phyloP scores from a whole-genome alignment of 1,139 yeast species.

The Yamadazyma triangularis region DNA sequence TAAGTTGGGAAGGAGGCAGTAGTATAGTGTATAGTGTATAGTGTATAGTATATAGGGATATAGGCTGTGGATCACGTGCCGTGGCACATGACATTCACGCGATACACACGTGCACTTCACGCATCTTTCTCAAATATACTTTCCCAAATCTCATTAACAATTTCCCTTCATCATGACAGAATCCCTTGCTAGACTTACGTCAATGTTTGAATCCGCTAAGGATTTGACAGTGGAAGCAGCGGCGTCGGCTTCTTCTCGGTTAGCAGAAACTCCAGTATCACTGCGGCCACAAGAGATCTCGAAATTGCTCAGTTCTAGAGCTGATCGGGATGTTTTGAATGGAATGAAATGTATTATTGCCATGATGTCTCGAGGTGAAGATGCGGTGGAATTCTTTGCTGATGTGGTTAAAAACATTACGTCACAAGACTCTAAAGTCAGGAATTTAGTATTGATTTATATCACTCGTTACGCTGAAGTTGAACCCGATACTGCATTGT shows the following conservation, averaged over 20 bases:
- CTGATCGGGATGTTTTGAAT: slow-evolving; percentile 64
- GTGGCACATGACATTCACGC: too few relatives aligned
- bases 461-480: slow-evolving; percentile 73
- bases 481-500: slow-evolving; percentile 83
- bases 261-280: slow-evolving; percentile 54
- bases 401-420: slow-evolving; percentile 88
- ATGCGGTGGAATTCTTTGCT: slow-evolving; percentile 64
- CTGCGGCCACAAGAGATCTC: slow-evolving; percentile 61
- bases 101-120: too few relatives aligned
- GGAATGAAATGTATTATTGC: slow-evolving; percentile 79
- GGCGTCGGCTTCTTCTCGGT: slow-evolving; percentile 64
- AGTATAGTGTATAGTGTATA: too few relatives aligned
- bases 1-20: slow-evolving; percentile 25
- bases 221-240: slow-evolving; percentile 82
- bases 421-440: slow-evolving; percentile 61
- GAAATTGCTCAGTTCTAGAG: slow-evolving; percentile 61
- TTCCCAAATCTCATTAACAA: too few relatives aligned
- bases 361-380: slow-evolving; percentile 61
- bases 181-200: slow-evolving; percentile 36
- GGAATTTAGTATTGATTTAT: slow-evolving; percentile 76
- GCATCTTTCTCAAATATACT: too few relatives aligned
- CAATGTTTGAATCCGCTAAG: slow-evolving; percentile 72
- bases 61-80: too few relatives aligned
- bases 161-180: slow-evolving; percentile 41
- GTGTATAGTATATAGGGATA: too few relatives aligned